Conservation (phyloP, 805 yeast genomes). For the Barnettozyma pratensis region DNA sequence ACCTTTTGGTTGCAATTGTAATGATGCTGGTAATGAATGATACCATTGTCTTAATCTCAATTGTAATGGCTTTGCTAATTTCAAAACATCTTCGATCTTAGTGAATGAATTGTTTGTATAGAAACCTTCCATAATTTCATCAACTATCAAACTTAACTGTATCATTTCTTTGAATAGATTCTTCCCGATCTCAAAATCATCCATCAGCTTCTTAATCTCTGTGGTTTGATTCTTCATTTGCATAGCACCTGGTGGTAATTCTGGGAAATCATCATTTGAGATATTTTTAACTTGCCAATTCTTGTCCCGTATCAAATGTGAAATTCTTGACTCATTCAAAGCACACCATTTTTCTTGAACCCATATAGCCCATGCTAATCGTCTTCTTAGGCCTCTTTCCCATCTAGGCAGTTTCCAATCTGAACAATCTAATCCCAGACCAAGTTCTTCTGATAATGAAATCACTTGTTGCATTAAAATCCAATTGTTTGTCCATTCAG, state of each 20-base stretch:
- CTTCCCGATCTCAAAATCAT: slow-evolving; percentile 69
- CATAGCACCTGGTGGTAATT: slow-evolving; percentile 38
- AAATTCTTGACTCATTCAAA: slow-evolving; percentile 75
- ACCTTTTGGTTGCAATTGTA: slow-evolving; percentile 36
- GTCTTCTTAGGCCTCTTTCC: slow-evolving; percentile 85
- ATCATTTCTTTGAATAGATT: slow-evolving; percentile 63
- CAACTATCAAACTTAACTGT: slow-evolving; percentile 58
- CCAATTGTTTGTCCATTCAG: slow-evolving; percentile 71
- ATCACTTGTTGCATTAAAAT: slow-evolving; percentile 81
- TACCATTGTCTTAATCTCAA: slow-evolving; percentile 69
- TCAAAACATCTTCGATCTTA: slow-evolving; percentile 63
- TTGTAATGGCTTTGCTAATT: slow-evolving; percentile 77
- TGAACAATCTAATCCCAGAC: slow-evolving; percentile 85
- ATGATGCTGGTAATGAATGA: slow-evolving; percentile 58
- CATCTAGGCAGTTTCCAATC: slow-evolving; percentile 91
- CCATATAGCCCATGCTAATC: slow-evolving; percentile 95
- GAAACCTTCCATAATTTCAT: slow-evolving; percentile 67
- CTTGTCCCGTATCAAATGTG: slow-evolving; percentile 63
- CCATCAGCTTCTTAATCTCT: slow-evolving; percentile 19
- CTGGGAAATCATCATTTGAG: slow-evolving; percentile 72
- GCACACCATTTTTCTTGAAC: slow-evolving; percentile 90
- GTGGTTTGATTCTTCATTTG: slow-evolving; percentile 8
- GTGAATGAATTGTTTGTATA: slow-evolving; percentile 44
- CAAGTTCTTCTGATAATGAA: slow-evolving; percentile 84
- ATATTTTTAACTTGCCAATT: slow-evolving; percentile 79